Base-by-base conservation (phyloP, 805 yeast genomes). In the Zygosaccharomyces rouxii region DNA sequence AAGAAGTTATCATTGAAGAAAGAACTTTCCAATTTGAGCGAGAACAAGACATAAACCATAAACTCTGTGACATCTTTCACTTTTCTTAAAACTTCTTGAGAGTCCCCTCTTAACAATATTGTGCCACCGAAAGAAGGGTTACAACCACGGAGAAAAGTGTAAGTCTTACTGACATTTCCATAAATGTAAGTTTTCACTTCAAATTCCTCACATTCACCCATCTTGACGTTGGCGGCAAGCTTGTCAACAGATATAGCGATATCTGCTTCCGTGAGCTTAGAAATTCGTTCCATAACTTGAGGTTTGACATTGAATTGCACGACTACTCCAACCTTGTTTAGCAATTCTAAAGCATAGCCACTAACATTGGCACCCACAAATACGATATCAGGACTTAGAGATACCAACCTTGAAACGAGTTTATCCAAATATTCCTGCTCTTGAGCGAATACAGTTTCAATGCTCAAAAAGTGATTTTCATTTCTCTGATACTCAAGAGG, bases 181-280 rank as follows among this genome's bases (percentile, higher is more conserved):
- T 72, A 78, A 2, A 81, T 71, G 61, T 72, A 92, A 3, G 85
- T 78, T 53, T 79, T 79, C 9, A 87, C 86, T 53, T 84, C 88
- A 62, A 94, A 84, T 5, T 67, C 65, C 2, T 74, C 78, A 67
- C 98, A 92, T 6, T 72, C 70, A 0, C 99, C 99, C 44, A 94
- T 71, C 47, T 76, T 80, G 3, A 88, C 81, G 35, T 73, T 75
- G 55, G 82, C 76, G 10, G 94, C 87, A 11, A 94, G 70, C 59
- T 85, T 87, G 60, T 94, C 97, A 46, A 89, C 84, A 0, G 97
- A 84, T 18, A 84, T 81, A 18, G 88, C 85, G 19, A 95, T 81
- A 59, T 89, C 97, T 0, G 95, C 89, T 43, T 80, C 82, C 0
- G 96, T 85, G 53, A 89, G 74, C 47, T 89, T 72, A 0, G 97